Evolutionary conservation across 2,329 filamentous ascomycete genomes (phyloP), one percentile per base, ranked within the genome.

Genomic region (Colletotrichum cordylinicola): DNA sequence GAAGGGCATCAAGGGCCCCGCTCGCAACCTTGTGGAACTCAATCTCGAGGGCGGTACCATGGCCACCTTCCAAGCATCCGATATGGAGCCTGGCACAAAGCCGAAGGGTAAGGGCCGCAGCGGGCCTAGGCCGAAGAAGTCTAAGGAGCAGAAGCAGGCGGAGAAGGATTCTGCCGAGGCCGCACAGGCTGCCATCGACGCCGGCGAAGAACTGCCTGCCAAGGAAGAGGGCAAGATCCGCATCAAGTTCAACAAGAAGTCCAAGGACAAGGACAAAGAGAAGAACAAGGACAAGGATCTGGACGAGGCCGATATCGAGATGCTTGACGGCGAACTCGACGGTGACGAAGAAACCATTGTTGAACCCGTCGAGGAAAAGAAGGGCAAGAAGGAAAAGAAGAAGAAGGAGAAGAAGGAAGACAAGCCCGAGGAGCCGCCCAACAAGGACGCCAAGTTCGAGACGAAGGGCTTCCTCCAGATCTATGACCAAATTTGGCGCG

Each of bases 381-480:
- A 89, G 80, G 86, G 89, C 77, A 85, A 85, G 9, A 89, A 90
- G 79, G 89, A 91, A 71, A 78, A 80, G 78, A 82, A 83, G 74
- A 86, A 87, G 79, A 87, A 87, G 80, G 82, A 84, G 56, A 86
- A 88, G 79, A 85, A 85, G 52, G 83, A 86, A 72, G 81, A 84
- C 70, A 89, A 87, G 82, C 84, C 84, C 58, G 89, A 89, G 72
- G 87, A 90, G 33, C 84, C 86, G 10, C 86, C 88, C 48, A 89
- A 91, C 6, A 88, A 91, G 27, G 90, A 93, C 75, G 90, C 91
- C 76, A 90, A 90, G 76, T 97, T 95, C 85, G 93, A 95, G 79
- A 97, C 96, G 67, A 98, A 98, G 83, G 96, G 95, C 21, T 99
- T 98, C 87, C 96, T 98, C 81, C 96, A 98, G 84, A 96, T 99